A percentile compares a stretch with the other conserved stretches of the same genome.
Conservation (phyloP, 495 filamentous ascomycete genomes). For the Aspergillus saccharolyticus region DNA sequence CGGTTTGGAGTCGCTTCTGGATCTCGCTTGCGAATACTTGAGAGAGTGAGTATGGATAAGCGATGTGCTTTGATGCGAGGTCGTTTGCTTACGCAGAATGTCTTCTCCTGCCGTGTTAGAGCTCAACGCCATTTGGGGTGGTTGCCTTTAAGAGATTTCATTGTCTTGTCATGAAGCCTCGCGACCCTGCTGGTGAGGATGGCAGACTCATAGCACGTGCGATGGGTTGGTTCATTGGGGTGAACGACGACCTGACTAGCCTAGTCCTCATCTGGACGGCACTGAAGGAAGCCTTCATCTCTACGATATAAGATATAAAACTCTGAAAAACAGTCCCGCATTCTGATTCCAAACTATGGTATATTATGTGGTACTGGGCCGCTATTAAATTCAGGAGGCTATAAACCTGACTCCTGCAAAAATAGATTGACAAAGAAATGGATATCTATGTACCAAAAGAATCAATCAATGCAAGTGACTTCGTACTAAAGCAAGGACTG, state of each 20-base stretch:
- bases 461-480: background rate
- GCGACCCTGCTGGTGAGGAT: background rate
- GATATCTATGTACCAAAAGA: background rate
- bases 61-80: background rate
- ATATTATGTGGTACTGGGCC: constrained; percentile 3
- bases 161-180: background rate
- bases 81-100: constrained; percentile 9
- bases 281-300: too few species aligned
- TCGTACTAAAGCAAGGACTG: background rate
- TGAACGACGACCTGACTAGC: constrained; percentile 10
- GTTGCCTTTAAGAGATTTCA: too few species aligned
- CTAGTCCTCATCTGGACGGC: constrained; percentile 8
- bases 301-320: too few species aligned
- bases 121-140: too few species aligned
- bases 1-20: constrained; percentile 13
- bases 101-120: background rate
- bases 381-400: background rate
- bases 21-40: constrained; percentile 22
- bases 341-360: constrained; percentile 7
- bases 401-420: constrained; percentile 4
- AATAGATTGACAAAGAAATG: background rate
- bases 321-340: background rate
- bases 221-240: too few species aligned
- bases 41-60: background rate
- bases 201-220: too few species aligned